Base-by-base conservation (phyloP, 106 monocot genomes). In the Chionographis japonica region DNA sequence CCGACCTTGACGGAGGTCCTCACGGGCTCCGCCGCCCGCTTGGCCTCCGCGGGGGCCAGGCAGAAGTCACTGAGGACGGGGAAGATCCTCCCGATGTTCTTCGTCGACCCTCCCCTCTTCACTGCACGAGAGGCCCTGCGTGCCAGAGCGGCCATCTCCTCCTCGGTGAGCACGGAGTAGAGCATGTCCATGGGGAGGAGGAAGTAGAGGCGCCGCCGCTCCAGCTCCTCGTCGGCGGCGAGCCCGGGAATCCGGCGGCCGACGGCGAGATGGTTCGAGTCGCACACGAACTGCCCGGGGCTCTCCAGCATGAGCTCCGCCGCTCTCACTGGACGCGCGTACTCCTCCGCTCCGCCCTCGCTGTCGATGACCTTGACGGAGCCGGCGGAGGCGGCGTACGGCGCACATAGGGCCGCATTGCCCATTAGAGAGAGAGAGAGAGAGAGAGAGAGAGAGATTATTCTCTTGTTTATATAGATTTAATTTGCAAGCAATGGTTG, bases 81-180 rank as follows among this genome's bases (percentile, higher is more conserved):
- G 60, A 85, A 49, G 5, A 81, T 81, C 62, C 61, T 79, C 55
- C 19, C 55, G 0, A 41, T 40, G 20, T 52, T 35, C 3, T 8
- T 64, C 37, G 56, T 71, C 58, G 41, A 57, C 15, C 62, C 50
- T 17, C 40, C 58, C 50, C 52, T 3, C 8, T 36, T 70, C 61
- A 7, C 50, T 20, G 71, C 57, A 9, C 50, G 4, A 4, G 77
- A 40, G 42, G 68, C 73, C 57, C 36, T 80, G 69, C 50, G 54
- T 1, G 69, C 64, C 56, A 83, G 61, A 0, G 69, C 41, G 12
- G 59, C 57, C 83, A 85, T 75, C 74, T 92, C 92, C 60, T 92
- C 88, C 19, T 88, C 88, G 6, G 88, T 85, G 38, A 92, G 85
- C 50, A 92, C 92, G 2, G 92, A 92, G 78, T 83, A 92, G 51